Base-by-base conservation (phyloP, 257 asterid genomes). In the Penstemon barbatus region DNA sequence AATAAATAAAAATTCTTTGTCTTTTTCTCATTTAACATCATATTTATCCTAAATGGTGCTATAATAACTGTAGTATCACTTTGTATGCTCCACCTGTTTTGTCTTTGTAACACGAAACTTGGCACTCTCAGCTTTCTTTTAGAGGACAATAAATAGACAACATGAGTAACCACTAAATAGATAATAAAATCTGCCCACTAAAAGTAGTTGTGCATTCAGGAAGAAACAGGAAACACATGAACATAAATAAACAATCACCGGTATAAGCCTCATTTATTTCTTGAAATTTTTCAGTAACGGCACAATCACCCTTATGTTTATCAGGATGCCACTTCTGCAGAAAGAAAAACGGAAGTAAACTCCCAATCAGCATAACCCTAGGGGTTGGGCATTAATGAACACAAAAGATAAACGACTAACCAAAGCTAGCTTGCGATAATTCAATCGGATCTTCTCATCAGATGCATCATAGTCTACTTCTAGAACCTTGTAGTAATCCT, bases 281-380 rank as follows among this genome's bases (percentile, higher is more conserved):
- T 78, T 86, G 93, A 75, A 86, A 86, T 66, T 78, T 84, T 7
- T 74, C 81, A 8, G 90, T 86, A 72, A 80, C 82, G 53, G 79
- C 81, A 62, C 25, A 61, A 71, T 86, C 81, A 33, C 82, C 87
- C 70, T 75, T 75, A 57, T 84, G 86, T 72, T 86, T 86, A 71
- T 86, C 93, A 48, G 93, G 93, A 86, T 84, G 93, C 93, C 93
- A 86, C 80, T 80, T 84, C 93, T 86, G 87, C 86, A 73, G 6
- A 62, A 78, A 13, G 64, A 49, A 56, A 61, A 55, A 42, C 65
- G 52, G 33, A 61, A 42, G 46, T 43, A 63, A 72, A 55, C 8
- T 61, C 64, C 37, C 54, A 40, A 12, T 72, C 54, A 57, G 69
- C 50, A 25, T 25, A 25, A 25, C 33, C 33, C 33, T 25, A 25